phyloP scores from a whole-genome alignment of 2,329 filamentous ascomycete species.

The Chaetomium globosum region DNA sequence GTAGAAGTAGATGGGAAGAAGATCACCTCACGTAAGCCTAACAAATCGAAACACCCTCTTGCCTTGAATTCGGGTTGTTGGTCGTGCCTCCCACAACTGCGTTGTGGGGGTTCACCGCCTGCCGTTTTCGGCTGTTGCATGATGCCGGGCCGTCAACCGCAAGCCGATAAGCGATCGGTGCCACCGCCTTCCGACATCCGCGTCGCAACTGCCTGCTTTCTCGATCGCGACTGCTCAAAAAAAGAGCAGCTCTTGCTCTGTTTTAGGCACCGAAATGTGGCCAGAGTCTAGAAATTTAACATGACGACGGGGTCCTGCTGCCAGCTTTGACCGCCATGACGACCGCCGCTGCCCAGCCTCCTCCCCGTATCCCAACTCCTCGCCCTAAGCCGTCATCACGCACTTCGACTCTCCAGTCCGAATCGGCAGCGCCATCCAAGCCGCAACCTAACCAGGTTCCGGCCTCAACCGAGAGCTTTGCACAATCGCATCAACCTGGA shows the following conservation, averaged over 20 bases:
- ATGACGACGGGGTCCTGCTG: slow-evolving; percentile 18
- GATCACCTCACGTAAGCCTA: not conserved
- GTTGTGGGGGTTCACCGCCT: slow-evolving; percentile 29
- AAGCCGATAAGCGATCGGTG: slow-evolving; percentile 24
- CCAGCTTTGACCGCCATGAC: slow-evolving; percentile 29
- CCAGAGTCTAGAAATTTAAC: not conserved
- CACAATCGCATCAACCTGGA: slow-evolving; percentile 16
- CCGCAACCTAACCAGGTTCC: slow-evolving; percentile 12
- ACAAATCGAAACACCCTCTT: not conserved
- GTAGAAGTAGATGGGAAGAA: not conserved
- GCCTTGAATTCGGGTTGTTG: not conserved
- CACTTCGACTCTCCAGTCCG: slow-evolving; percentile 38
- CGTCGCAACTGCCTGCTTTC: not conserved
- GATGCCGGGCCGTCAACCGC: not conserved
- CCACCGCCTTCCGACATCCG: slow-evolving; percentile 21
- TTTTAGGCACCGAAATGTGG: slow-evolving; percentile 17
- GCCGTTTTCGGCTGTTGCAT: slow-evolving; percentile 20
- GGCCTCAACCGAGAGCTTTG: slow-evolving; percentile 8
- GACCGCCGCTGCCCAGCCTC: slow-evolving; percentile 31
- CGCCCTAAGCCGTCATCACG: slow-evolving; percentile 28
- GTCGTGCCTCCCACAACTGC: not conserved
- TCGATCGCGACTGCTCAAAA: slow-evolving; percentile 3
- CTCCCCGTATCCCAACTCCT: slow-evolving; percentile 31
- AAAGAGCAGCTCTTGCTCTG: slow-evolving; percentile 17
- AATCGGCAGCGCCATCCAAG: slow-evolving; percentile 31